phyloP scores from a whole-genome alignment of 352 stramenopile species.

The Phytophthora hibernalis region DNA sequence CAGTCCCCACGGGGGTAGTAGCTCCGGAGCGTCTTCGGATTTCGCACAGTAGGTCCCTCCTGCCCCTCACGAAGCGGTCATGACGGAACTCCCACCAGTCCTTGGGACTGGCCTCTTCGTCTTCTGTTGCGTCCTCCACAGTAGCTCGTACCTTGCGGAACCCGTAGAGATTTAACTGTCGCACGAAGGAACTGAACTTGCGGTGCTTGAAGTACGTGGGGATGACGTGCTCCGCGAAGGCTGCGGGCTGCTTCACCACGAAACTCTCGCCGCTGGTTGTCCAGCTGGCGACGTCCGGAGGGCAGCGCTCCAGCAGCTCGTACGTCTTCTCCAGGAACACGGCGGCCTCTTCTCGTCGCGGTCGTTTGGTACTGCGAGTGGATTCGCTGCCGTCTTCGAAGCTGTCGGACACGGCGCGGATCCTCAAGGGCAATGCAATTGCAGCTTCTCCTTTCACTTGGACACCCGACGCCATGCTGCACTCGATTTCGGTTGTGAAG shows the following conservation, averaged over 20 bases:
- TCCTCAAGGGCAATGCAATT: conserved; percentile 30
- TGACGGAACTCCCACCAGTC: conserved; percentile 90
- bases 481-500: conserved; percentile 30
- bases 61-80: conserved; percentile 79
- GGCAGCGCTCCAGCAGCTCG: conserved; percentile 88
- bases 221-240: conserved; percentile 89
- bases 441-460: conserved; percentile 18
- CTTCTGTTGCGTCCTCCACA: conserved; percentile 10
- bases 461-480: conserved; percentile 28
- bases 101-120: conserved; percentile 56
- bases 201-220: conserved; percentile 93
- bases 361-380: conserved; percentile 36
- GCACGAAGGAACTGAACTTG: conserved; percentile 93
- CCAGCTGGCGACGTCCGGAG: conserved; percentile 80
- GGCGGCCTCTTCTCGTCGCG: conserved; percentile 55
- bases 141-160: conserved; percentile 82
- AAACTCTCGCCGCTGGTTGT: conserved; percentile 82
- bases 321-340: conserved; percentile 93
- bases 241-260: conserved; percentile 87
- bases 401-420: conserved; percentile 29
- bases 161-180: conserved; percentile 94
- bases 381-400: conserved; percentile 12
- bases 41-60: conserved; percentile 72
- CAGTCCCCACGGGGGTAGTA: conserved; percentile 31
- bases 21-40: conserved; percentile 65